These are phyloP conservation scores for Plenodomus tracheiphilus DNA, from an alignment of 2,329 filamentous ascomycete species.

Conservation along the genomic window DNA sequence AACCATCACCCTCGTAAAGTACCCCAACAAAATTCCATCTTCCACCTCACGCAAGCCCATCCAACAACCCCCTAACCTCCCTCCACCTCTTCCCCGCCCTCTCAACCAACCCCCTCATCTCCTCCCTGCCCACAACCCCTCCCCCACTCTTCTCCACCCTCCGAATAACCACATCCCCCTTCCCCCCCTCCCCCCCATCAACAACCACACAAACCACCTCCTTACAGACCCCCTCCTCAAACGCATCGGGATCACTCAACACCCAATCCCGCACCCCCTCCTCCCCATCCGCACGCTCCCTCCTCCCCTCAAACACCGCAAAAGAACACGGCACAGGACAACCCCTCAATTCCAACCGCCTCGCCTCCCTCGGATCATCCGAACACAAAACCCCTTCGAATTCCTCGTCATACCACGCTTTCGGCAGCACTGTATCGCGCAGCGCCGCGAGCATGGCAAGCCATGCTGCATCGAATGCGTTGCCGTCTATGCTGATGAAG, in stretches of 20 bases:
- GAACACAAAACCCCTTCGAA: constrained; percentile 78
- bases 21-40: too few species aligned
- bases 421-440: constrained; percentile 73
- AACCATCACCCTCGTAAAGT: too few species aligned
- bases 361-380: constrained; percentile 58
- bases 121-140: constrained; percentile 64
- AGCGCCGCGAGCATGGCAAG: constrained; percentile 80
- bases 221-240: constrained; percentile 83
- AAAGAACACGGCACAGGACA: constrained; percentile 78
- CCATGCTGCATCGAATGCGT: constrained; percentile 91
- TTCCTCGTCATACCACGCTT: constrained; percentile 82
- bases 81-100: constrained; percentile 67
- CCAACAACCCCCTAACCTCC: constrained; percentile 51
- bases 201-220: constrained; percentile 84
- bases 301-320: constrained; percentile 64
- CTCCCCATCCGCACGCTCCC: constrained; percentile 46
- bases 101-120: constrained; percentile 63
- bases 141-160: constrained; percentile 86
- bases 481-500: constrained; percentile 90
- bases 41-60: background rate
- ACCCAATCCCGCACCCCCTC: constrained; percentile 62
- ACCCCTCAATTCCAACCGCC: constrained; percentile 62
- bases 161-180: constrained; percentile 69
- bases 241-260: constrained; percentile 82
- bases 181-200: constrained; percentile 65